Base-by-base conservation (phyloP, 176 grass and related monocot genomes). In the Zoysia pacifica region DNA sequence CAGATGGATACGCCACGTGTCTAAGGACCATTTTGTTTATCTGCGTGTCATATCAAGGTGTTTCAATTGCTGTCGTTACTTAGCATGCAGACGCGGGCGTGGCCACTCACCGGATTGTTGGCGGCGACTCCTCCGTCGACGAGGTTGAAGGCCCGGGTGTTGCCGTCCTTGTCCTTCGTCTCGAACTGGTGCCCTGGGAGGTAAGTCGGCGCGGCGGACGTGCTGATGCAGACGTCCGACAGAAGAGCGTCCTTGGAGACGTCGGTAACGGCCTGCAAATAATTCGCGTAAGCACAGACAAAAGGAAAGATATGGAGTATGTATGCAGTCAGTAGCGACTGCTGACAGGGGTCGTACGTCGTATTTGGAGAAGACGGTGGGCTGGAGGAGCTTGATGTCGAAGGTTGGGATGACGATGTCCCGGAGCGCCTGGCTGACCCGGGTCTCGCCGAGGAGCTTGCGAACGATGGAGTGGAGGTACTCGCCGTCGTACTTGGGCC, bases 81-180 rank as follows among this genome's bases (percentile, higher is more conserved):
- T n/a, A n/a, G n/a, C n/a, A n/a, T n/a, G n/a, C n/a, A n/a, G n/a
- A n/a, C n/a, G n/a, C n/a, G n/a, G 14, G 6, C 9, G n/a, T 11
- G 14, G 0, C 1, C 3, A 69, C 64, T 41, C 36, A 79, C 77
- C 35, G 93, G 93, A 51, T 96, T 93, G 81, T 96, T 96, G 13
- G 92, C 92, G 4, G 84, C 87, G 16, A 94, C 84, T 1, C 84
- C 92, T 2, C 92, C 89, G 39, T 96, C 90, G 44, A 90, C 71
- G 63, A 96, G 90, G 49, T 93, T 86, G 79, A 92, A 96, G 51
- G 72, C 39, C 39, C 84, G 76, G 8, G 65, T 11, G 11, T 79
- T 75, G 72, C 87, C 90, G 9, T 82, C 44, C 70, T 75, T 80
- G 50, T 82, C 20, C 37, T 35, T 20, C 19, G 84, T 93, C 77